Conservation (phyloP, 345 rosid genomes). For the Pistacia integerrima region DNA sequence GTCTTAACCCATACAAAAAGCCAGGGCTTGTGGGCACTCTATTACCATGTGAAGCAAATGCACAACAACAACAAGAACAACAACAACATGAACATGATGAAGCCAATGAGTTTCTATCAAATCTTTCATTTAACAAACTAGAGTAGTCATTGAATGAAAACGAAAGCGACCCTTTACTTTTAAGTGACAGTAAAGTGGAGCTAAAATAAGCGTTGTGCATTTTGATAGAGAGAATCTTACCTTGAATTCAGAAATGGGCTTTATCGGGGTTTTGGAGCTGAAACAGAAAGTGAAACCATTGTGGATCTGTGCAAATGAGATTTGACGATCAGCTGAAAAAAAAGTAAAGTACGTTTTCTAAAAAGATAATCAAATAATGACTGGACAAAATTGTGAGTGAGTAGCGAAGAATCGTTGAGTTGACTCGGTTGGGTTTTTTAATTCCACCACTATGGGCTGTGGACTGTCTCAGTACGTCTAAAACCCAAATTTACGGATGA, state of each 20-base stretch:
- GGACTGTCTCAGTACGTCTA: background rate
- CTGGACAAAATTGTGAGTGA: background rate
- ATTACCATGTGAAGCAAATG: conserved; percentile 24
- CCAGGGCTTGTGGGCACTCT: conserved; percentile 44
- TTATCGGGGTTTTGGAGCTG: conserved; percentile 11
- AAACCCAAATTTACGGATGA: background rate
- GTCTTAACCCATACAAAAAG: conserved; percentile 63
- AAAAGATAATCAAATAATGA: background rate
- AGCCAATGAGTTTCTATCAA: conserved; percentile 35
- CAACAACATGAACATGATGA: conserved; percentile 41
- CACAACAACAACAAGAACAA: conserved; percentile 39
- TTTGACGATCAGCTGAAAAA: background rate
- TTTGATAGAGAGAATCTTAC: conserved; percentile 18
- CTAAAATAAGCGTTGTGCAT: conserved; percentile 56
- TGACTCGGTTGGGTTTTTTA: background rate
- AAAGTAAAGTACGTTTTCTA: background rate
- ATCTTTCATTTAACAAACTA: conserved; percentile 47
- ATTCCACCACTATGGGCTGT: background rate
- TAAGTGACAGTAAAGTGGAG: conserved; percentile 48
- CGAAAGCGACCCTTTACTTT: conserved; percentile 45
- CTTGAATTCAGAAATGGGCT: conserved; percentile 17
- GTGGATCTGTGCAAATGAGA: conserved; percentile 13
- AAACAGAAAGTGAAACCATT: conserved; percentile 14
- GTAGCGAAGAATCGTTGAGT: conserved; percentile 8
- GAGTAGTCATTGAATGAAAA: conserved; percentile 55